Evolutionary conservation across 2,329 filamentous ascomycete species (phyloP), one percentile per base, ranked within the genome.

Genomic region (Aspergillus luchuensis): DNA sequence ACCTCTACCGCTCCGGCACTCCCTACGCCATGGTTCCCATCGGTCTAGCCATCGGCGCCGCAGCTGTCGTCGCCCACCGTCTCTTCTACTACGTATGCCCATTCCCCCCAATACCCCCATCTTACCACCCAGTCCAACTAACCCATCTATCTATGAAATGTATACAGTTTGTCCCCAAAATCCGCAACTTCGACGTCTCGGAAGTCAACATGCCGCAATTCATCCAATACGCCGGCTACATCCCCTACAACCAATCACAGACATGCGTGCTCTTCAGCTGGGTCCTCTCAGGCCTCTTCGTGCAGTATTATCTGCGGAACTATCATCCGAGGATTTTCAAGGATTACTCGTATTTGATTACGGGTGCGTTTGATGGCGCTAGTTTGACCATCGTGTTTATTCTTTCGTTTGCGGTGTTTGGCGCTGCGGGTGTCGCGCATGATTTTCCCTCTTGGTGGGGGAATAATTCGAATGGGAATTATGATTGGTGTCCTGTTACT

Each of bases 21-120:
- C 67, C 69, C 5, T 84, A 85, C 63, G 61, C 74, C 3, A 74
- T 84, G 51, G 81, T 86, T 0, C 83, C 84, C 1, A 63, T 84
- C 1, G 84, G 83, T 4, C 62, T 86, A 0, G 72, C 75, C 2
- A 74, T 87, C 15, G 84, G 84, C 3, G 76, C 76, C 0, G 80
- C 60, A 1, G 8, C 79, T 0, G 82, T 85, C 0, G 62, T 74
- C 0, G 2, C 80, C 0, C 83, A 86, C 58, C 78, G 80, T 62
- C 54, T 49, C 1, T 11, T 69, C 19, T 45, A 56, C 15, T 28
- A 56, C 23, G 53, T 56, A 10, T n/a, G 39, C 2, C n/a, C 25
- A 8, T 7, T 23, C 11, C 11, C n/a, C 17, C 30, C 8, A 13
- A 11, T 30, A 4, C 10, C 10, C 28, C 28, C 28, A 10, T 30